A percentile compares a stretch with the other conserved stretches of the same genome.
Conservation (phyloP, 23 red algal species). For the Agarophyton chilense region DNA sequence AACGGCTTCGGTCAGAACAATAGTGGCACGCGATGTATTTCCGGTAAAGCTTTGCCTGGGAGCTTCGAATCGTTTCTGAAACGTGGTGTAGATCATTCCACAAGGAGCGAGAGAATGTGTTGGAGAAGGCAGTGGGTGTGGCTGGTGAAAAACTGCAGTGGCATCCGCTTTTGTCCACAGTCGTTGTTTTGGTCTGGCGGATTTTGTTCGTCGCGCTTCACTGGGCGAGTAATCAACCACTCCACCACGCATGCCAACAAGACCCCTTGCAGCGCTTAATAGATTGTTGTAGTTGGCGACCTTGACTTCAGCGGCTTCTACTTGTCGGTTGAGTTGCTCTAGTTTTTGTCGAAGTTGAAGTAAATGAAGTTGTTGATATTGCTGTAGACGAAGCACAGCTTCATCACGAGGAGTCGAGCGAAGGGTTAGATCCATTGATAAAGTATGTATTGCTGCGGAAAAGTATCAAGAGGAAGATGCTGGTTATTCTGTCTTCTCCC, state of each 20-base stretch:
- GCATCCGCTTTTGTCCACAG: slow-evolving; percentile 26
- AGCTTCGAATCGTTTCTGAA: slow-evolving; percentile 78
- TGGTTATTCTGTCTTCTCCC: slow-evolving; percentile 2
- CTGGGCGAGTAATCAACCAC: background rate
- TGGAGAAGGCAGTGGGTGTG: background rate
- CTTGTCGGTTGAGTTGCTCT: background rate
- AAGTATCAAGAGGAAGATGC: background rate
- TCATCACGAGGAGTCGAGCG: background rate
- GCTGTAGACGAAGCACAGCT: background rate
- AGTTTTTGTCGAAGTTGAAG: background rate
- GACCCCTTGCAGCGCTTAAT: slow-evolving; percentile 24
- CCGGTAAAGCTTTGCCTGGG: slow-evolving; percentile 69
- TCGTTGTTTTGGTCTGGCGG: background rate
- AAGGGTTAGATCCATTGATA: background rate
- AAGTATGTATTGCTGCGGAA: background rate
- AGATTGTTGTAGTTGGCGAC: slow-evolving; percentile 30
- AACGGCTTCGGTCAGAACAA: slow-evolving; percentile 6
- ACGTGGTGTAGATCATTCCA: slow-evolving; percentile 67
- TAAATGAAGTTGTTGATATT: slow-evolving; percentile 30
- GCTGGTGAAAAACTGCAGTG: background rate
- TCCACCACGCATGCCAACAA: slow-evolving; percentile 37
- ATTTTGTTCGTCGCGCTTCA: background rate
- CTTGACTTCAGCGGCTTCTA: slow-evolving; percentile 2
- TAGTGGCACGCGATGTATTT: slow-evolving; percentile 12
- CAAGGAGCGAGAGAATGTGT: background rate